A percentile compares a stretch with the other conserved stretches of the same genome.
These are phyloP conservation scores for Xylogone sp. DNA, from an alignment of 2,329 filamentous ascomycete genomes.

Conservation along the genomic window DNA sequence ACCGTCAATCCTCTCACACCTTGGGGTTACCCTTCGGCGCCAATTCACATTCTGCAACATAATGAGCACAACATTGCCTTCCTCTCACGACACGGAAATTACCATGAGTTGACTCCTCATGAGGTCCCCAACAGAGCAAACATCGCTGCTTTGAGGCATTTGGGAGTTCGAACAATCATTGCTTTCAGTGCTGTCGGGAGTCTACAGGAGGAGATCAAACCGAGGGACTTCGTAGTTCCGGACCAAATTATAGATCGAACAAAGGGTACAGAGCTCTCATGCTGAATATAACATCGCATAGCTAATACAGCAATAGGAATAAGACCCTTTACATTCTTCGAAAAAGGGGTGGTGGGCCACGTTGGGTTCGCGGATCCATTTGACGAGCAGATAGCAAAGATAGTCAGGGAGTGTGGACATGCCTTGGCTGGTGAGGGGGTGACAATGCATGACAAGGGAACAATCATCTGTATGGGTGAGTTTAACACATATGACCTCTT, in stretches of 20 bases:
- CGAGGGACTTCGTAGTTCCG: conserved; percentile 93
- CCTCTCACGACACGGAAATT: conserved; percentile 82
- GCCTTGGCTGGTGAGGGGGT: conserved; percentile 80
- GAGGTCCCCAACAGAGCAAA: conserved; percentile 95
- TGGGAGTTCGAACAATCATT: conserved; percentile 88
- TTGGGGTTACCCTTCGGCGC: conserved; percentile 75
- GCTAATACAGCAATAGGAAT: conserved; percentile 42
- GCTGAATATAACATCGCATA: not conserved
- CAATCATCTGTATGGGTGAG: conserved; percentile 86
- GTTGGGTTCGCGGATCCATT: conserved; percentile 96
- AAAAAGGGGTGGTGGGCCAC: conserved; percentile 86
- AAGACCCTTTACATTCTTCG: conserved; percentile 93
- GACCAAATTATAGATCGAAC: conserved; percentile 97
- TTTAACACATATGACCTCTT: conserved; percentile 11
- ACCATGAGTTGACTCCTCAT: conserved; percentile 89
- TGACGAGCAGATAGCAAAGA: conserved; percentile 68
- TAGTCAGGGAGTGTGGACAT: conserved; percentile 69
- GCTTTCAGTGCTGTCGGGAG: conserved; percentile 95
- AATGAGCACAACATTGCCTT: conserved; percentile 81
- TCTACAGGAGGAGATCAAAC: conserved; percentile 87
- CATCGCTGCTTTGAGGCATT: conserved; percentile 88
- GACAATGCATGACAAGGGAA: conserved; percentile 77
- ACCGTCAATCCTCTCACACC: conserved; percentile 74
- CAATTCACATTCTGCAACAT: conserved; percentile 87
- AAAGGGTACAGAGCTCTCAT: conserved; percentile 51